Conservation (phyloP, 2,329 filamentous ascomycete genomes). For the Rugonectria rugulosa region DNA sequence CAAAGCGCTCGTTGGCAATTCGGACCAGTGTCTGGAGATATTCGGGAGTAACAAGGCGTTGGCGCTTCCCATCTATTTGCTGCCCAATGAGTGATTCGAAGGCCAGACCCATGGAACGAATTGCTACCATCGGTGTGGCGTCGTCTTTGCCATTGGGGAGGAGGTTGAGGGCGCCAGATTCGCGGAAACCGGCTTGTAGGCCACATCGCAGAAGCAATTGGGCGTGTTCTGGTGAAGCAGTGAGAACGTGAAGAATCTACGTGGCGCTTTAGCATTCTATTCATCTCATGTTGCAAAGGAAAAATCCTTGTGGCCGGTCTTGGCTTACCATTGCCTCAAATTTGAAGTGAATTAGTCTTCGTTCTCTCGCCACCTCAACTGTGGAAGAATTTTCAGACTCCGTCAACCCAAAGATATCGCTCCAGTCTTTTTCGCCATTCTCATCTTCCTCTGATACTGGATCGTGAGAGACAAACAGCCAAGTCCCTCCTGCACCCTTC, state of each 20-base stretch:
- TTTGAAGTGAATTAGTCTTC: conserved; percentile 79
- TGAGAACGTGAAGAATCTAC: conserved; percentile 88
- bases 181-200: conserved; percentile 83
- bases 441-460: conserved; percentile 56
- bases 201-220: conserved; percentile 79
- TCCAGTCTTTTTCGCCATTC: conserved; percentile 42
- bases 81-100: conserved; percentile 83
- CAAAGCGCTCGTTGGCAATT: conserved; percentile 79
- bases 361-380: conserved; percentile 37
- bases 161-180: conserved; percentile 83
- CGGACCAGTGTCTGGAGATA: conserved; percentile 73
- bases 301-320: neutral
- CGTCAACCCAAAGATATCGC: conserved; percentile 38
- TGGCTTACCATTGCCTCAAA: conserved; percentile 89
- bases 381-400: conserved; percentile 36
- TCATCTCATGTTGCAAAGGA: neutral
- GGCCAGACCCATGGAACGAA: conserved; percentile 82
- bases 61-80: conserved; percentile 46
- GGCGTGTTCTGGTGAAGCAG: conserved; percentile 77
- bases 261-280: conserved; percentile 29
- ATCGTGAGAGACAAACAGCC: conserved; percentile 90
- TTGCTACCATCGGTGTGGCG: conserved; percentile 76
- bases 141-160: conserved; percentile 45
- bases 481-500: conserved; percentile 83
- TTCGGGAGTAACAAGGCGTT: conserved; percentile 65